These are phyloP conservation scores for Globomyces sp. DNA, from an alignment of 371 early-diverging fungal species.

Conservation along the genomic window DNA sequence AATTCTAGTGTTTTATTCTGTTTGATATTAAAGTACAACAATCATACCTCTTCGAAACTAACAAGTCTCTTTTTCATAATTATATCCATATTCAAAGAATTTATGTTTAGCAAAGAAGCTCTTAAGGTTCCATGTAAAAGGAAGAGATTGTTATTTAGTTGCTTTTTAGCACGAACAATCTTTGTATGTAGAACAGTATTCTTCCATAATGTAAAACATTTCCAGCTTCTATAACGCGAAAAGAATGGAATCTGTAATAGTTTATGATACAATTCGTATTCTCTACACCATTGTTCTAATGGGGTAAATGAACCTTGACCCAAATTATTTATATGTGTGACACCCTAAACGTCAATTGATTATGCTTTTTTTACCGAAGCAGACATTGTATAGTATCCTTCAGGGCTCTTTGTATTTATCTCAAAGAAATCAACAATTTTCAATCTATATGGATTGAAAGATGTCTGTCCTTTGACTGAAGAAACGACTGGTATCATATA, in stretches of 20 bases:
- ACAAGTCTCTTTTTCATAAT: conserved; percentile 28
- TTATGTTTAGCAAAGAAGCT: conserved; percentile 33
- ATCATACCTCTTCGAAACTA: conserved; percentile 20
- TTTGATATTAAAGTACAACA: no score
- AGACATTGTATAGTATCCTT: conserved; percentile 49
- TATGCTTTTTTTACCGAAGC: conserved; percentile 29
- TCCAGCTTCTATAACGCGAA: conserved; percentile 48
- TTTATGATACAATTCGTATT: conserved; percentile 46
- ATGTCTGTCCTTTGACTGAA: conserved; percentile 30
- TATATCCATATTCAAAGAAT: conserved; percentile 33
- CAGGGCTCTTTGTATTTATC: conserved; percentile 31
- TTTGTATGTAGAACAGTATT: conserved; percentile 50
- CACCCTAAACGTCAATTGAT: conserved; percentile 35
- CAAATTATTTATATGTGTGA: conserved; percentile 42
- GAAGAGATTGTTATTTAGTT: conserved; percentile 45
- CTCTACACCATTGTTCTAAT: conserved; percentile 47
- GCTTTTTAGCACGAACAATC: conserved; percentile 33
- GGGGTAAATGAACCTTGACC: conserved; percentile 55
- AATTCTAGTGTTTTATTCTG: conserved; percentile 37
- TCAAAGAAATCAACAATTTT: conserved; percentile 44
- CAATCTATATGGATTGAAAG: conserved; percentile 52
- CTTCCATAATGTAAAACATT: conserved; percentile 53
- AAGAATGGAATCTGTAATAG: conserved; percentile 51
- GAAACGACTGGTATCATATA: conserved; percentile 40
- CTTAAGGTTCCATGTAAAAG: conserved; percentile 46